These are phyloP conservation scores for Periglandula ipomoeae DNA, from an alignment of 2,329 filamentous ascomycete species.

Conservation along the genomic window DNA sequence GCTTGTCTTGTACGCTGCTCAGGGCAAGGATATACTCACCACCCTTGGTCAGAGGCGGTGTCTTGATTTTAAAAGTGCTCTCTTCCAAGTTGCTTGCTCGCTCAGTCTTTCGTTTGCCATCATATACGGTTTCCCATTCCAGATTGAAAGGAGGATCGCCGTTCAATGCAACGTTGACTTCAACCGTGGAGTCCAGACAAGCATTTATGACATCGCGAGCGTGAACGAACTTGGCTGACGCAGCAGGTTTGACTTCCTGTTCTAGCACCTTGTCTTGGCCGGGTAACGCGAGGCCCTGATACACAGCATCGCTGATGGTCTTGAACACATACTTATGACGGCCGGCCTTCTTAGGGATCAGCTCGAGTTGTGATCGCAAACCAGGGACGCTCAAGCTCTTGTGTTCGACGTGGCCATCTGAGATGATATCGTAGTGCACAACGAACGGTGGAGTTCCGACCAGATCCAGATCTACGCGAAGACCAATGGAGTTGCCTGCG, in stretches of 20 bases:
- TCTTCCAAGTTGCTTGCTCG: constrained; percentile 54
- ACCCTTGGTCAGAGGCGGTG: constrained; percentile 64
- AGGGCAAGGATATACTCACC: constrained; percentile 86
- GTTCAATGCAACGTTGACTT: constrained; percentile 63
- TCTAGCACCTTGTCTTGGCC: constrained; percentile 59
- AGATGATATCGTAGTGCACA: constrained; percentile 67
- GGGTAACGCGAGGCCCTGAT: constrained; percentile 54
- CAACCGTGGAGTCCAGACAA: constrained; percentile 75
- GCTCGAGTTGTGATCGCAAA: constrained; percentile 72
- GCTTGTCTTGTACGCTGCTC: constrained; percentile 76
- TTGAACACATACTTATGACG: constrained; percentile 81
- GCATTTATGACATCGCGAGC: constrained; percentile 49
- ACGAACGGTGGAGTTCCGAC: constrained; percentile 87
- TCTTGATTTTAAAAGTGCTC: constrained; percentile 61
- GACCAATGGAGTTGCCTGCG: constrained; percentile 83
- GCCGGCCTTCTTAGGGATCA: constrained; percentile 73
- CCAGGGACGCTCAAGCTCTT: constrained; percentile 53
- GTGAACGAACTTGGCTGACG: constrained; percentile 62
- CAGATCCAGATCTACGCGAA: constrained; percentile 81
- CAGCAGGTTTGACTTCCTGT: constrained; percentile 88
- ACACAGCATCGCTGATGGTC: constrained; percentile 73
- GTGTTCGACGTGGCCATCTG: constrained; percentile 46
- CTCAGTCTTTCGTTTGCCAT: constrained; percentile 70
- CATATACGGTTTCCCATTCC: constrained; percentile 88
- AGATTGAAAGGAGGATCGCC: constrained; percentile 83